A percentile compares a stretch with the other conserved stretches of the same genome.
phyloP scores from a whole-genome alignment of 306 rosid genomes.

The Herpetospermum pedunculosum region DNA sequence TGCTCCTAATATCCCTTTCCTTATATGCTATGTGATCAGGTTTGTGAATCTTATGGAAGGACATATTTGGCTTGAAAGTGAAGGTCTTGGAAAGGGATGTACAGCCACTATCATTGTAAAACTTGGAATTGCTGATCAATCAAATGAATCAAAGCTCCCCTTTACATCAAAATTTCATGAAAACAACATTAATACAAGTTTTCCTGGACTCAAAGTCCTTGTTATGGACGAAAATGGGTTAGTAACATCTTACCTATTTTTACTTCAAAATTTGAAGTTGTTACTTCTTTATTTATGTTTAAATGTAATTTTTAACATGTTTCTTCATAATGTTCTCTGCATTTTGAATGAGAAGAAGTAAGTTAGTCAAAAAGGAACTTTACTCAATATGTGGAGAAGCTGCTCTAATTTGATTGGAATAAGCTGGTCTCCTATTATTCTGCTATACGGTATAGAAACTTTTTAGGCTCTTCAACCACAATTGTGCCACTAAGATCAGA shows the following conservation, averaged over 20 bases:
- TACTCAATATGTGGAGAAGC: not conserved
- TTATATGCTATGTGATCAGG: conserved; percentile 38
- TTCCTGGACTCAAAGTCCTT: conserved; percentile 71
- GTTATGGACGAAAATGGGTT: conserved; percentile 93
- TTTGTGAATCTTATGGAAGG: conserved; percentile 97
- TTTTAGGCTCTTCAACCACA: not conserved
- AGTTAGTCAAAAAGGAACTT: not conserved
- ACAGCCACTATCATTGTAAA: conserved; percentile 65
- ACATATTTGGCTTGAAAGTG: conserved; percentile 90
- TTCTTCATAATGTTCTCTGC: not conserved
- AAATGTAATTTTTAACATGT: not conserved
- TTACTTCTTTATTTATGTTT: not conserved
- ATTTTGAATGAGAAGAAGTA: not conserved
- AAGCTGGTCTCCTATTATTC: not conserved
- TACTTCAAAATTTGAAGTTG: not conserved
- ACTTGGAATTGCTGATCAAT: conserved; percentile 66
- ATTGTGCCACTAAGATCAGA: not conserved
- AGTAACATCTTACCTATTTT: conserved; percentile 29
- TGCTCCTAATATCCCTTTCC: not conserved
- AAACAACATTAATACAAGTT: conserved; percentile 45
- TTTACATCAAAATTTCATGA: conserved; percentile 31
- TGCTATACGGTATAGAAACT: not conserved
- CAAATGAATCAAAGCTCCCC: conserved; percentile 49
- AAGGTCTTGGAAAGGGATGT: conserved; percentile 89
- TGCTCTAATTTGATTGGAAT: not conserved